Base-by-base conservation (phyloP, 257 asterid genomes). In the Agastache rugosa region DNA sequence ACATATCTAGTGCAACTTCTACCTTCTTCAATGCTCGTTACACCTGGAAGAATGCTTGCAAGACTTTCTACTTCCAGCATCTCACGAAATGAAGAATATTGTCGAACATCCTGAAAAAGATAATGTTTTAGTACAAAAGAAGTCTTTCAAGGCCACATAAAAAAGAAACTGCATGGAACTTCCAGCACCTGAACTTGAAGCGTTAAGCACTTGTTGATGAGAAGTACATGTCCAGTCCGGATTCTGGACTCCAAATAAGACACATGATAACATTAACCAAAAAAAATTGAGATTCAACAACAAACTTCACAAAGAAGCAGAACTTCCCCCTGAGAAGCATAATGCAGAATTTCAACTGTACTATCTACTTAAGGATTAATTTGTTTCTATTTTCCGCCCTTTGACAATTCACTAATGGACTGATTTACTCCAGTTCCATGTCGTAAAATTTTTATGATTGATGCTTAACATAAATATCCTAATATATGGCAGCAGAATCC, bases 161-260 rank as follows among this genome's bases (percentile, higher is more conserved):
- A 31, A 37, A 69, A 67, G 68, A 55, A 73, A 78, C 29, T 77
- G 34, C 8, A 67, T 73, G 79, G 63, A 70, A 76, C 50, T 48
- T 59, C 76, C 74, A 77, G 68, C 59, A 93, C 97, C 97, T 91
- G 91, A 84, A 94, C 98, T 85, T 82, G 88, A 77, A 90, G 90
- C 68, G 71, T 34, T 87, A 88, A 68, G 77, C 97, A 86, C 80
- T 86, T 90, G 82, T 94, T 90, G 86, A 90, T 53, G 67, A 90
- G 88, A 77, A 94, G 87, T 8, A 76, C 17, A 19, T 86, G 72
- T 53, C 97, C 97, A 23, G 85, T 47, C 67, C 72, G 79, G 66
- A 91, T 85, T 75, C 97, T 94, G 74, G 62, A 77, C 77, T 41
- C 77, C 81, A 80, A 79, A 83, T 25, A 81, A 70, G 67, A 77